Conservation (phyloP, 2,329 filamentous ascomycete genomes). For the Verticillium albo-atrum region DNA sequence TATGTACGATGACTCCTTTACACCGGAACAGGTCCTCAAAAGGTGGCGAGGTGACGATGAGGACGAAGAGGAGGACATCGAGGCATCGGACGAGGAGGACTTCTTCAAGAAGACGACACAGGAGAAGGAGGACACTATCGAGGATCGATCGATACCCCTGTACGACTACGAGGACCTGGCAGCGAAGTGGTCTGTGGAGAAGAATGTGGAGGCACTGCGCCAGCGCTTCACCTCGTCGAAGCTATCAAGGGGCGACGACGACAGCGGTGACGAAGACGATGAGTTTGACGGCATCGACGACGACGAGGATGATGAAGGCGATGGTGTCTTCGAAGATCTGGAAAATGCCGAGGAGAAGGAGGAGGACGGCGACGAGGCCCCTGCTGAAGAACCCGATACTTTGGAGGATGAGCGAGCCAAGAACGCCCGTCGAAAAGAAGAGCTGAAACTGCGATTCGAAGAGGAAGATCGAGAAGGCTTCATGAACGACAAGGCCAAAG, state of each 20-base stretch:
- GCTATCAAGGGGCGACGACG: slow-evolving; percentile 28
- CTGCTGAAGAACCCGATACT: slow-evolving; percentile 34
- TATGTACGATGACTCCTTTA: slow-evolving; percentile 81
- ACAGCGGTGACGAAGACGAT: slow-evolving; percentile 48
- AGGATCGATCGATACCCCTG: slow-evolving; percentile 74
- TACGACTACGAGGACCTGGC: slow-evolving; percentile 80
- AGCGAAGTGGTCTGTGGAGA: slow-evolving; percentile 77
- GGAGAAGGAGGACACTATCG: slow-evolving; percentile 66
- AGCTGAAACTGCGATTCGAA: slow-evolving; percentile 90
- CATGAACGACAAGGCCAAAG: slow-evolving; percentile 80
- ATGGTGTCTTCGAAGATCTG: slow-evolving; percentile 61
- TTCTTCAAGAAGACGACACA: slow-evolving; percentile 63
- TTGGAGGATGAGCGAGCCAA: slow-evolving; percentile 86
- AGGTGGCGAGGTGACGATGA: slow-evolving; percentile 71
- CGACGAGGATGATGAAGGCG: slow-evolving; percentile 45
- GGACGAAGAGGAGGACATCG: slow-evolving; percentile 53
- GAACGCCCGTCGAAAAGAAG: slow-evolving; percentile 90
- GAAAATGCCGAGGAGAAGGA: slow-evolving; percentile 67
- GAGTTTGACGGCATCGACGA: slow-evolving; percentile 48
- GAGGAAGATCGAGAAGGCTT: slow-evolving; percentile 98
- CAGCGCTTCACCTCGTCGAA: slow-evolving; percentile 70
- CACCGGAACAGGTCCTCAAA: slow-evolving; percentile 68
- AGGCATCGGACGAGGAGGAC: slow-evolving; percentile 52
- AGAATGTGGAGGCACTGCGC: slow-evolving; percentile 71
- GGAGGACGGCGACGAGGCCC: slow-evolving; percentile 36